Conservation (phyloP, 495 filamentous ascomycete species). For the Xylaria intraflava region DNA sequence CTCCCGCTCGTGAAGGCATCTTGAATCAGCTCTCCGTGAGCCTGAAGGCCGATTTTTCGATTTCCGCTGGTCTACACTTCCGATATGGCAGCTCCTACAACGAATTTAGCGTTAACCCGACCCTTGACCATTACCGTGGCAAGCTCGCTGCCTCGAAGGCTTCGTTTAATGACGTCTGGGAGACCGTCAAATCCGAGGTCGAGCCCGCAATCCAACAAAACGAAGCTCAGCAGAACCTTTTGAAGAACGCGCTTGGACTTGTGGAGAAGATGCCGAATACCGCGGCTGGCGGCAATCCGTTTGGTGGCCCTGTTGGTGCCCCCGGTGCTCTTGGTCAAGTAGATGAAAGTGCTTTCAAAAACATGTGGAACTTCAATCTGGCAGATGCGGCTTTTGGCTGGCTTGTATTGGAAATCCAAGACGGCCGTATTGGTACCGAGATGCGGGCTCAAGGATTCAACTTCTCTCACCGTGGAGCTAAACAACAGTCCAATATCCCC, state of each 20-base stretch:
- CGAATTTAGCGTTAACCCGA: constrained; percentile 98
- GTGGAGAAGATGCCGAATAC: constrained; percentile 94
- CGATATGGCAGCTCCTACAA: constrained; percentile 99
- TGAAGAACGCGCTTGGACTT: constrained; percentile 83
- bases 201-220: constrained; percentile 88
- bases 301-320: constrained; percentile 77
- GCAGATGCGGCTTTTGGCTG: constrained; percentile 97
- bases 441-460: constrained; percentile 99
- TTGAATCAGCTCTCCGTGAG: constrained; percentile 97
- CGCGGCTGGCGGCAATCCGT: constrained; percentile 92
- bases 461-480: constrained; percentile 82
- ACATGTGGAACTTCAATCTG: constrained; percentile 99
- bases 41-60: constrained; percentile 96
- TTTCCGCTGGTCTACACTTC: constrained; percentile 97
- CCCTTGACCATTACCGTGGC: constrained; percentile 94
- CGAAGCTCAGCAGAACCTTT: constrained; percentile 80
- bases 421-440: constrained; percentile 91
- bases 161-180: constrained; percentile 99
- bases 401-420: constrained; percentile 88
- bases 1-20: constrained; percentile 92
- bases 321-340: constrained; percentile 73
- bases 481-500: constrained; percentile 38
- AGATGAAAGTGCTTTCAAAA: constrained; percentile 99
- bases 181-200: constrained; percentile 93
- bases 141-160: constrained; percentile 99